phyloP scores from a whole-genome alignment of 2,329 filamentous ascomycete species.

The Trichoderma sp. region DNA sequence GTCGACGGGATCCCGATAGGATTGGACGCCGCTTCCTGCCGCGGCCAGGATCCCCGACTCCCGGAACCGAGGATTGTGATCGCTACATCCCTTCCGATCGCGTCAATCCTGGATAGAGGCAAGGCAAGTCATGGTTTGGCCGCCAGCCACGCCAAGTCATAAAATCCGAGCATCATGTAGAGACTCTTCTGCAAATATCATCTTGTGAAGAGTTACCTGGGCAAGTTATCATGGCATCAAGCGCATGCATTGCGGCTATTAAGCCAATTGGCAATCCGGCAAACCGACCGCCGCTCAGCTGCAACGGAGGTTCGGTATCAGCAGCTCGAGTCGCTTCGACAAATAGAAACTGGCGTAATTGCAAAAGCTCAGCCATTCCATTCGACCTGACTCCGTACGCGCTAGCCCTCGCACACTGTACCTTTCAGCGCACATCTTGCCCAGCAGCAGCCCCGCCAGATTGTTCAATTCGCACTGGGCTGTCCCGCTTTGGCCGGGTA shows the following conservation, averaged over 20 bases:
- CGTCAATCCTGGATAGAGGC: not conserved
- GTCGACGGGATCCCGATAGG: not conserved
- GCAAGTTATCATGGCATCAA: not conserved
- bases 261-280: not conserved
- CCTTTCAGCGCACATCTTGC: not conserved
- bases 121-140: too few species aligned
- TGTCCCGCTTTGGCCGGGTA: slow-evolving; percentile 29
- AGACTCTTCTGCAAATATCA: too few species aligned
- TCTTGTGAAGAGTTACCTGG: too few species aligned
- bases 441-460: slow-evolving; percentile 9
- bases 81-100: slow-evolving; percentile 6
- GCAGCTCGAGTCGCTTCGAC: slow-evolving; percentile 25
- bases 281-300: not conserved
- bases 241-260: not conserved
- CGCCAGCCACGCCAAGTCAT: too few species aligned
- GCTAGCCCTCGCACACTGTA: slow-evolving; percentile 31
- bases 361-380: slow-evolving; percentile 27
- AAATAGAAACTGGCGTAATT: slow-evolving; percentile 35
- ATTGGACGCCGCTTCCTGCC: not conserved
- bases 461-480: slow-evolving; percentile 38
- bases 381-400: slow-evolving; percentile 15
- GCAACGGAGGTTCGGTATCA: slow-evolving; percentile 4
- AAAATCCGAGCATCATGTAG: too few species aligned
- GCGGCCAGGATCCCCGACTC: slow-evolving; percentile 7
- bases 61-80: slow-evolving; percentile 8